Evolutionary conservation across 2,329 filamentous ascomycete species (phyloP).

Genomic region (Colletotrichum sp.): DNA sequence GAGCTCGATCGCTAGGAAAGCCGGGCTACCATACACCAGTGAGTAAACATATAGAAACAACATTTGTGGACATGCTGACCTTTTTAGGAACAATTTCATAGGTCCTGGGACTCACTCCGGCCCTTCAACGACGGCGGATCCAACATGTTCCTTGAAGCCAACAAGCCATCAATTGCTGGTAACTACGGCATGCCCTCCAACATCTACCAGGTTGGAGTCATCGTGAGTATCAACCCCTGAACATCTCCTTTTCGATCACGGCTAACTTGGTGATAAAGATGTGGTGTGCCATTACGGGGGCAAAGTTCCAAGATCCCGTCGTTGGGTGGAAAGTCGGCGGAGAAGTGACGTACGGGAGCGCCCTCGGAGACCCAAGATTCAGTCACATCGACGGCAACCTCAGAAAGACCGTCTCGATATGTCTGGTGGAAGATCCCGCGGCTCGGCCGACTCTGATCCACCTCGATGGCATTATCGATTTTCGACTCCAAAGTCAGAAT

Average conservation of each 20-base stretch:
- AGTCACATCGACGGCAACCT: constrained; percentile 25
- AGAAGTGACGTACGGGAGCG: constrained; percentile 8
- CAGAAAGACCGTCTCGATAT: constrained; percentile 25
- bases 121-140: neutral
- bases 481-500: constrained; percentile 19
- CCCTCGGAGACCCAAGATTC: constrained; percentile 3
- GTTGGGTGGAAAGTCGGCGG: neutral
- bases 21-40: constrained; percentile 1
- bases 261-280: constrained; percentile 8
- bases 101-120: constrained; percentile 16
- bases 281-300: constrained; percentile 18
- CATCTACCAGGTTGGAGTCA: constrained; percentile 21
- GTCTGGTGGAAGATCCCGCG: constrained; percentile 28
- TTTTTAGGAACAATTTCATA: constrained; percentile 21
- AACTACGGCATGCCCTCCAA: constrained; percentile 24
- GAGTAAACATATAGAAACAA: neutral
- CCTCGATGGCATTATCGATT: constrained; percentile 23
- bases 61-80: neutral
- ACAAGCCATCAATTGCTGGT: constrained; percentile 18
- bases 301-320: neutral
- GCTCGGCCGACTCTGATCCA: constrained; percentile 28
- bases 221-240: neutral
- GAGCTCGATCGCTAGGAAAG: constrained; percentile 4
- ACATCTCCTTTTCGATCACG: no score
- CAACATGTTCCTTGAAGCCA: neutral